phyloP scores from a whole-genome alignment of 495 filamentous ascomycete species.

The Talaromyces adpressus region DNA sequence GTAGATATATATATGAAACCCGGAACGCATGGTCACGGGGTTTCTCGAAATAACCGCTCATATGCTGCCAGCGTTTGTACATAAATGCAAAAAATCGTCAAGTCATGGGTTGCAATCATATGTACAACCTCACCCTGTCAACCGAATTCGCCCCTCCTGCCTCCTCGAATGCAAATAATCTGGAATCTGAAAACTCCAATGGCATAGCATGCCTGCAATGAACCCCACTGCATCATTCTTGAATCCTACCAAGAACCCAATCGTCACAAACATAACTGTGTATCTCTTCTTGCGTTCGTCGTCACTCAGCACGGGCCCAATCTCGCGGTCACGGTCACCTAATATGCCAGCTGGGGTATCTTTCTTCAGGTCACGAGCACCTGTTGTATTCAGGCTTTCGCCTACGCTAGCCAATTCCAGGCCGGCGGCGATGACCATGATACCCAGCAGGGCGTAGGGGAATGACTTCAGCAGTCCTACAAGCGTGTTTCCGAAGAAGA shows the following conservation, averaged over 20 bases:
- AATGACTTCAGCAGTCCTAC: conserved; percentile 61
- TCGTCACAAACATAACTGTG: conserved; percentile 83
- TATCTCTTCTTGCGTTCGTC: conserved; percentile 63
- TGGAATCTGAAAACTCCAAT: conserved; percentile 45
- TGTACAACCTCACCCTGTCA: conserved; percentile 13
- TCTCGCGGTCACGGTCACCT: conserved; percentile 32
- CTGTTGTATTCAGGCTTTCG: conserved; percentile 64
- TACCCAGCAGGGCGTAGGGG: conserved; percentile 65
- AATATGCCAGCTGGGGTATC: conserved; percentile 17
- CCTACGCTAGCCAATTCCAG: conserved; percentile 80
- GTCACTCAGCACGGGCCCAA: conserved; percentile 40
- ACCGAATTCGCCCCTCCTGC: conserved; percentile 25
- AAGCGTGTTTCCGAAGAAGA: conserved; percentile 64
- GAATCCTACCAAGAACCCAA: conserved; percentile 74
- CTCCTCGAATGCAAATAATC: conserved; percentile 23
- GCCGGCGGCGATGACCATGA: conserved; percentile 86
- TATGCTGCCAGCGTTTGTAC: neutral
- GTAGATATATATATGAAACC: neutral
- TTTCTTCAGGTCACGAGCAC: conserved; percentile 53
- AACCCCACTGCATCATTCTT: conserved; percentile 87
- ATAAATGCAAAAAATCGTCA: neutral
- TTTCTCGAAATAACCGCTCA: neutral
- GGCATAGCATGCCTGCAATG: conserved; percentile 66
- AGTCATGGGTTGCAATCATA: neutral
- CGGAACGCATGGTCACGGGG: neutral